A percentile compares a stretch with the other conserved stretches of the same genome.
Conservation (phyloP, 768 basidiomycete species). For the Panaeolus papilionaceus region DNA sequence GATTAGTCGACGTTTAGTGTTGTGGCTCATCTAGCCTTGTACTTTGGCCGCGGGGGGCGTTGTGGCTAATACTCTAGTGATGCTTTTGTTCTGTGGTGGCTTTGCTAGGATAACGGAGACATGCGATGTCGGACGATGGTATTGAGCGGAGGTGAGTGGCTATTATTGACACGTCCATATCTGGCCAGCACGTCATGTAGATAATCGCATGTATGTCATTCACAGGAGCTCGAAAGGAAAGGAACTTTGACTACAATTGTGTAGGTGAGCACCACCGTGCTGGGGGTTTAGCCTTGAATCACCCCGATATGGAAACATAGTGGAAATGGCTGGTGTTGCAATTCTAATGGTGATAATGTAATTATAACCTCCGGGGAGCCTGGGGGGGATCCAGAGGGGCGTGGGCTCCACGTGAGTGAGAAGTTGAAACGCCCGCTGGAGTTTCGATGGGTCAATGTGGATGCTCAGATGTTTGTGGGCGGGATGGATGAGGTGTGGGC, state of each 20-base stretch:
- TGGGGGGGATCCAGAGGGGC: neutral
- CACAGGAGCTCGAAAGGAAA: neutral
- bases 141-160: neutral
- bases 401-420: neutral
- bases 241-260: no score
- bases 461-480: neutral
- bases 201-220: neutral
- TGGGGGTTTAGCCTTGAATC: neutral
- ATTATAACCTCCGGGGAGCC: no score
- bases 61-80: neutral
- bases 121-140: conserved; percentile 1
- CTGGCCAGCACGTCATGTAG: neutral
- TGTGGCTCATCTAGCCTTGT: neutral
- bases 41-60: neutral
- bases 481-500: neutral
- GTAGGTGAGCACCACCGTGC: no score
- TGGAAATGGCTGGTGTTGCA: neutral
- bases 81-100: neutral
- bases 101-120: neutral
- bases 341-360: no score
- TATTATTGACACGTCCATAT: neutral
- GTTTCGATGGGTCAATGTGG: neutral
- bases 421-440: neutral
- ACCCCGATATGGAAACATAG: neutral
- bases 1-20: neutral